A percentile compares a stretch with the other conserved stretches of the same genome.
These are phyloP conservation scores for Barnettozyma vustinii DNA, from an alignment of 805 yeast species.

Conservation along the genomic window DNA sequence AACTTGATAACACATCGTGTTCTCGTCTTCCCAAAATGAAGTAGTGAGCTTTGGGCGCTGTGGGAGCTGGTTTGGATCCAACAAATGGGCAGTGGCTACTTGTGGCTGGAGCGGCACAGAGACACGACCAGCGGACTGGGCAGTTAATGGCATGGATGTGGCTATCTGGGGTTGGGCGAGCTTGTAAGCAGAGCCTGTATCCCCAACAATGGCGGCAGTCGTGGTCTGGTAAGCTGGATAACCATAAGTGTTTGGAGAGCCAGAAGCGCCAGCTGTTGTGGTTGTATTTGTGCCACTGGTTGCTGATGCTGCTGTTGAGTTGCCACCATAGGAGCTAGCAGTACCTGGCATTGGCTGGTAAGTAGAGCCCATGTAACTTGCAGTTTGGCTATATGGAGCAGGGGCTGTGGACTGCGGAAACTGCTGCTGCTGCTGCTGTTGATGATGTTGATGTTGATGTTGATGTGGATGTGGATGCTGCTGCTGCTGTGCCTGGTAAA, in stretches of 20 bases:
- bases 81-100: slow-evolving; percentile 8
- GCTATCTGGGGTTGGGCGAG: neutral
- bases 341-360: neutral
- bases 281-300: neutral
- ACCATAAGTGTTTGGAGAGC: neutral
- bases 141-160: neutral
- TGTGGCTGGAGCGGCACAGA: slow-evolving; percentile 10
- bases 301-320: neutral
- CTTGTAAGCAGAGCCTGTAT: slow-evolving; percentile 6
- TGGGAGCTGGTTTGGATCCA: slow-evolving; percentile 25
- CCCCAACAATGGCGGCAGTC: slow-evolving; percentile 5
- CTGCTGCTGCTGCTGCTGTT: slow-evolving; percentile 9
- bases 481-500: slow-evolving; percentile 8
- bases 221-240: slow-evolving; percentile 1
- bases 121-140: neutral
- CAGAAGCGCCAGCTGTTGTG: neutral
- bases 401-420: neutral
- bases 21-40: slow-evolving; percentile 74
- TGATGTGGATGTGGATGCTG: slow-evolving; percentile 12
- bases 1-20: slow-evolving; percentile 66
- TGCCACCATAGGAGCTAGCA: neutral
- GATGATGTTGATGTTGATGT: slow-evolving; percentile 11
- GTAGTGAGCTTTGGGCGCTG: slow-evolving; percentile 61
- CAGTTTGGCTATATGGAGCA: neutral
- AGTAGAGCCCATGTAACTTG: neutral